Evolutionary conservation across 176 grass and related monocot genomes (phyloP).

Genomic region (Oryza glaberrima): DNA sequence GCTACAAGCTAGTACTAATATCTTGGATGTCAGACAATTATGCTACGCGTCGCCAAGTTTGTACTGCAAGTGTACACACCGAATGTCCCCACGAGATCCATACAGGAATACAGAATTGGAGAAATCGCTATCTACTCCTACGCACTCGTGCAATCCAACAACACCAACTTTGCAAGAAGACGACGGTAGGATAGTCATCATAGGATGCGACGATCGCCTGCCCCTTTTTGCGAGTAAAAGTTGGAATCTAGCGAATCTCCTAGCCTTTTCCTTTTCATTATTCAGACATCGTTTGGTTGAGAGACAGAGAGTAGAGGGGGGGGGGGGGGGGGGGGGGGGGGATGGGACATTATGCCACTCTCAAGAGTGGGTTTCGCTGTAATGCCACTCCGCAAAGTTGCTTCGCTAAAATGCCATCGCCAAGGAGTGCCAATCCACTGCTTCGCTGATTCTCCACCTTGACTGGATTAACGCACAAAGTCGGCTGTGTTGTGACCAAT

Average conservation of each 20-base stretch:
- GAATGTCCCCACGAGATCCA: not conserved
- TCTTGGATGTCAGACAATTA: not conserved
- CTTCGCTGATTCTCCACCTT: too few species aligned
- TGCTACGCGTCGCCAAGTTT: not conserved
- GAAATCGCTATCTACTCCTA: not conserved
- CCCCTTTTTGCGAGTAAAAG: not conserved
- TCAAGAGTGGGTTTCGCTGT: too few species aligned
- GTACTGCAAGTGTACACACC: not conserved
- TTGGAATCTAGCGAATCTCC: not conserved
- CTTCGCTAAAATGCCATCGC: too few species aligned
- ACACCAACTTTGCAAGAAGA: not conserved
- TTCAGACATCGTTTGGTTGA: not conserved
- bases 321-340: too few species aligned
- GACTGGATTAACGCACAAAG: too few species aligned
- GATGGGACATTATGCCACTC: too few species aligned
- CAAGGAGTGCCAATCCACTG: too few species aligned
- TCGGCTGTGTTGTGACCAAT: too few species aligned
- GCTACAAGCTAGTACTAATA: too few species aligned
- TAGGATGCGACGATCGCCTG: not conserved
- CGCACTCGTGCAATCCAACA: not conserved
- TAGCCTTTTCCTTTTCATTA: not conserved
- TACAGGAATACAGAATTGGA: not conserved
- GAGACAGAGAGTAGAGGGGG: too few species aligned
- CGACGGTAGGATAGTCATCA: not conserved
- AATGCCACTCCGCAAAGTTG: too few species aligned